These are phyloP conservation scores for Fraxinus xanthoxyloides DNA, from an alignment of 305 asterid genomes.

Conservation along the genomic window DNA sequence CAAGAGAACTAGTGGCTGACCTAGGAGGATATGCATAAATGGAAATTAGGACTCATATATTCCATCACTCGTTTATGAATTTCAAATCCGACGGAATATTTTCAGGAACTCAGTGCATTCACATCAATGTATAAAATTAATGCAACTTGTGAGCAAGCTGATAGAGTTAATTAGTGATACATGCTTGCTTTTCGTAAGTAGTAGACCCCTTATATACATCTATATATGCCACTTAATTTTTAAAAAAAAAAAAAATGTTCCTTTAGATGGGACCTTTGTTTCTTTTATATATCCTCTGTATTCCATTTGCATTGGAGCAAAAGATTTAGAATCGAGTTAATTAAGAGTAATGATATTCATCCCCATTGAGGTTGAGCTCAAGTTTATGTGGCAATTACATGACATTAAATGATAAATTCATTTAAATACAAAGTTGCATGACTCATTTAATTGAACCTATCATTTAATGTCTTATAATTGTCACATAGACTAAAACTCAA, in stretches of 20 bases:
- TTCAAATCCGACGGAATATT: slow-evolving; percentile 18
- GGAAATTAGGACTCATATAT: neutral
- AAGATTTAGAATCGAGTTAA: too few relatives aligned
- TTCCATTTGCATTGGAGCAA: slow-evolving; percentile 19
- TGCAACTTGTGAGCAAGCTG: slow-evolving; percentile 18
- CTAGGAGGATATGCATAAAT: neutral
- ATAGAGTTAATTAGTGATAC: neutral
- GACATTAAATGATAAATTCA: too few relatives aligned
- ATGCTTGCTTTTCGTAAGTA: neutral
- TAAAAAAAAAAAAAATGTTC: slow-evolving; percentile 13
- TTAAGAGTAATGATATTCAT: too few relatives aligned
- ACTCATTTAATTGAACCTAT: too few relatives aligned
- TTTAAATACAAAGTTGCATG: too few relatives aligned
- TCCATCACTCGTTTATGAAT: neutral
- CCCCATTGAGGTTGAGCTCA: too few relatives aligned
- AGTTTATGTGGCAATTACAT: too few relatives aligned
- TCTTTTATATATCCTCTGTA: slow-evolving; percentile 18
- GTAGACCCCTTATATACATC: neutral
- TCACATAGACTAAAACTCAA: too few relatives aligned
- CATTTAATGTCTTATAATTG: too few relatives aligned
- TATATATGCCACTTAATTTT: slow-evolving; percentile 31
- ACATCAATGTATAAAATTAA: slow-evolving; percentile 1
- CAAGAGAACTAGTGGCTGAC: slow-evolving; percentile 13
- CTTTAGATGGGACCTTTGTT: slow-evolving; percentile 13
- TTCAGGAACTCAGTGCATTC: neutral